A percentile compares a stretch with the other conserved stretches of the same genome.
Evolutionary conservation across 208 protist species (phyloP).

Genomic region (Trypanosoma platydactyli): DNA sequence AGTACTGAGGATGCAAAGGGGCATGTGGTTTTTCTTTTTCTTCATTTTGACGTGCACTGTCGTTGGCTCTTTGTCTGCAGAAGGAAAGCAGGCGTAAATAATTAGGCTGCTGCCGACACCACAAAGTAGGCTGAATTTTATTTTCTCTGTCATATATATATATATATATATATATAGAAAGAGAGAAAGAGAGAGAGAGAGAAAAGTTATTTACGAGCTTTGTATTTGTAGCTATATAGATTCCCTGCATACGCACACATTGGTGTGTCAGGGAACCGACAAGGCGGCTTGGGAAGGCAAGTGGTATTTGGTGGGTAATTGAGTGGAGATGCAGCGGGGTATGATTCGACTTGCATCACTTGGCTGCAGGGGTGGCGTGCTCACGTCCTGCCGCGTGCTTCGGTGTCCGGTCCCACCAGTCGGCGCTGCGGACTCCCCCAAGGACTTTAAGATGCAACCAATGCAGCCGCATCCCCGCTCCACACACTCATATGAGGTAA

Average conservation of each 20-base stretch:
- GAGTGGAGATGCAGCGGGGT: slow-evolving; percentile 45
- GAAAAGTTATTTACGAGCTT: too few species aligned
- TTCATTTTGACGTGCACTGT: too few species aligned
- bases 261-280: neutral
- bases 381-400: slow-evolving; percentile 30
- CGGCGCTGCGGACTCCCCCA: slow-evolving; percentile 35
- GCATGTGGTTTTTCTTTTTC: too few species aligned
- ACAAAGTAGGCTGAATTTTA: too few species aligned
- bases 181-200: too few species aligned
- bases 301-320: neutral
- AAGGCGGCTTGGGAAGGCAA: neutral
- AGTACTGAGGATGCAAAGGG: too few species aligned
- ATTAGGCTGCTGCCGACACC: too few species aligned
- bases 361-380: slow-evolving; percentile 24
- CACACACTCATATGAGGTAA: slow-evolving; percentile 67
- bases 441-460: slow-evolving; percentile 58
- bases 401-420: slow-evolving; percentile 8
- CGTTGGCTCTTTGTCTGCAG: too few species aligned
- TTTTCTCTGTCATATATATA: too few species aligned
- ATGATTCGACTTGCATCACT: slow-evolving; percentile 32
- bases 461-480: slow-evolving; percentile 71
- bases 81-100: too few species aligned
- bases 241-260: neutral
- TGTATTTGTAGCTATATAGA: neutral
- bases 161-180: slow-evolving; percentile 15